Conservation (phyloP, 192 early-diverging fungal genomes). For the Phycomyces nitens region DNA sequence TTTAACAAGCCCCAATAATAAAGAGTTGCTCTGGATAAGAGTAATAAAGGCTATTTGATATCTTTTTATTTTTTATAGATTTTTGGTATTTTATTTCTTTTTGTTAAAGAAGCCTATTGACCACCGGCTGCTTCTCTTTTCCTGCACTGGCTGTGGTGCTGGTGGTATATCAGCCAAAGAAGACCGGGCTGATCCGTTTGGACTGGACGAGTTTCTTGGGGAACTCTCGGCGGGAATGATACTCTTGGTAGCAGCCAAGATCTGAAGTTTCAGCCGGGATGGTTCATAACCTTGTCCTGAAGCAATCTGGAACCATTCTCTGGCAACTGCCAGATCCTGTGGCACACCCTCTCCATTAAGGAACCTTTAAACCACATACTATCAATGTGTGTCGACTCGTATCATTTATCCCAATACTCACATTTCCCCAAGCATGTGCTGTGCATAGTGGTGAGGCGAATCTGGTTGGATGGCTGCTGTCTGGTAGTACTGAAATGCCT, state of each 20-base stretch:
- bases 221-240: background rate
- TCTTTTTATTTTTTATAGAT: too few species aligned
- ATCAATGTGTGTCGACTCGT: background rate
- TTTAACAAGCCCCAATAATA: too few species aligned
- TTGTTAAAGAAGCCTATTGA: slow-evolving; percentile 26
- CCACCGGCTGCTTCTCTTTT: slow-evolving; percentile 23
- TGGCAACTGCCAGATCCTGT: slow-evolving; percentile 26
- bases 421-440: slow-evolving; percentile 32
- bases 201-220: background rate
- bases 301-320: slow-evolving; percentile 33
- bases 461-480: slow-evolving; percentile 33
- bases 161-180: background rate
- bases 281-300: slow-evolving; percentile 30
- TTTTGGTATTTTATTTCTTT: slow-evolving; percentile 23
- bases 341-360: slow-evolving; percentile 35
- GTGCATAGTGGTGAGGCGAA: slow-evolving; percentile 21
- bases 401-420: slow-evolving; percentile 15
- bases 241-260: background rate
- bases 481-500: slow-evolving; percentile 32
- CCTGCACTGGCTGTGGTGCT: background rate
- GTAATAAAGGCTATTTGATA: too few species aligned
- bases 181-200: background rate
- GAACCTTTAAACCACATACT: slow-evolving; percentile 16
- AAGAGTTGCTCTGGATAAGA: too few species aligned
- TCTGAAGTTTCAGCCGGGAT: slow-evolving; percentile 18